Conservation (phyloP, 306 rosid species). For the Cicer yamashitae region DNA sequence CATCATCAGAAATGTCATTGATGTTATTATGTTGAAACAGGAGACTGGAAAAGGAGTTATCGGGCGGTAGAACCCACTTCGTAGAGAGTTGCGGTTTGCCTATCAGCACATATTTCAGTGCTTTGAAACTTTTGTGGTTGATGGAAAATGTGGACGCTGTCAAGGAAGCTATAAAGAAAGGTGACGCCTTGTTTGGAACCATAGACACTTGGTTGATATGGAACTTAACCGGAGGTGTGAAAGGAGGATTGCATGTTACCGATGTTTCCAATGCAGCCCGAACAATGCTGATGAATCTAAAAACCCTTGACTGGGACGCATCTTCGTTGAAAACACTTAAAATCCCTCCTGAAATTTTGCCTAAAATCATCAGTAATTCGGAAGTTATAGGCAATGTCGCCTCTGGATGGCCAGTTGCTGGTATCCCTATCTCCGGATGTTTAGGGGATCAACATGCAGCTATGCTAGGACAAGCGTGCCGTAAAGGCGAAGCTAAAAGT, state of each 20-base stretch:
- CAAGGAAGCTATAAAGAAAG: constrained; percentile 61
- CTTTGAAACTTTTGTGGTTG: constrained; percentile 81
- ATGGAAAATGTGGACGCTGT: constrained; percentile 75
- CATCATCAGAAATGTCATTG: background rate
- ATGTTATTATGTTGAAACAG: constrained; percentile 51
- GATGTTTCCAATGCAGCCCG: constrained; percentile 91
- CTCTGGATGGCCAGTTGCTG: constrained; percentile 79
- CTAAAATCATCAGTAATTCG: constrained; percentile 79
- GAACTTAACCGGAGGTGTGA: constrained; percentile 81
- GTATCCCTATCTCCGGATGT: constrained; percentile 81
- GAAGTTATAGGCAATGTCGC: constrained; percentile 74
- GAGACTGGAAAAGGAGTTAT: constrained; percentile 74
- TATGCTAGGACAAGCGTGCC: constrained; percentile 83
- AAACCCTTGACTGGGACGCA: constrained; percentile 77
- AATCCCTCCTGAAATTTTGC: constrained; percentile 69
- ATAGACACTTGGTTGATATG: constrained; percentile 90
- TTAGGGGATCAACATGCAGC: constrained; percentile 98
- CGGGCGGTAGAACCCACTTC: constrained; percentile 82
- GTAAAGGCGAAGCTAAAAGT: constrained; percentile 85
- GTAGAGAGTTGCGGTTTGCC: constrained; percentile 83
- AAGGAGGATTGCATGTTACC: constrained; percentile 80
- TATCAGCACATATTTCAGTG: constrained; percentile 87
- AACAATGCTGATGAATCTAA: constrained; percentile 91
- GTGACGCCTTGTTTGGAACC: constrained; percentile 89
- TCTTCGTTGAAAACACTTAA: constrained; percentile 60